Percentiles rank a stretch among this genome's conserved stretches.
Evolutionary conservation across 2,329 filamentous ascomycete genomes (phyloP).

Genomic region (Nothophaeocryptopus gaeumannii): DNA sequence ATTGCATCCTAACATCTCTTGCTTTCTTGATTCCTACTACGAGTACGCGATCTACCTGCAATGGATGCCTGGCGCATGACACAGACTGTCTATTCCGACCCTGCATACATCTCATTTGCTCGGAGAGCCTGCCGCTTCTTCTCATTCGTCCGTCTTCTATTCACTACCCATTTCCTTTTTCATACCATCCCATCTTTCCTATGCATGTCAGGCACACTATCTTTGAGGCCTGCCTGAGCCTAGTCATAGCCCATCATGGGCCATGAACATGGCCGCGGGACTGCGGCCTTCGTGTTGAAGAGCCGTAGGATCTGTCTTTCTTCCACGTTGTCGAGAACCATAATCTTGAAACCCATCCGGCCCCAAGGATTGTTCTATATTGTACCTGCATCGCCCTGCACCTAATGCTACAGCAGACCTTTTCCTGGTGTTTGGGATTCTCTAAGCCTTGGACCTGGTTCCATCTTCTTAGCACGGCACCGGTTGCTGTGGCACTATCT

Average conservation of each 20-base stretch:
- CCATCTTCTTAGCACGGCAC: constrained; percentile 11
- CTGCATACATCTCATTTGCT: constrained; percentile 16
- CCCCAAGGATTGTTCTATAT: constrained; percentile 5
- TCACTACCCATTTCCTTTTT: constrained; percentile 16
- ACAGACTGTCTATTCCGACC: constrained; percentile 7
- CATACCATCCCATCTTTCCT: constrained; percentile 5
- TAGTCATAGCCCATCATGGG: constrained; percentile 3
- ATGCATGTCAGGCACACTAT: constrained; percentile 7
- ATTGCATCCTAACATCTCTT: no score
- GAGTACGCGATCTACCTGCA: constrained; percentile 9
- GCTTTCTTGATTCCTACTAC: no score
- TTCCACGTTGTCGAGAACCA: neutral
- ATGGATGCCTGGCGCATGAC: constrained; percentile 14
- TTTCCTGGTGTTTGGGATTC: constrained; percentile 1
- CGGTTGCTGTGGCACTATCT: constrained; percentile 11
- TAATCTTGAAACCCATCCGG: no score
- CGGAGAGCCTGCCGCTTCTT: constrained; percentile 6
- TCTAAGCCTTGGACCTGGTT: constrained; percentile 14
- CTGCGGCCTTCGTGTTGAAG: constrained; percentile 3
- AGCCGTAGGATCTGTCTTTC: constrained; percentile 10
- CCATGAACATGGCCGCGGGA: constrained; percentile 3
- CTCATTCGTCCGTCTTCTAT: constrained; percentile 14
- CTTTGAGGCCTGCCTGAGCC: constrained; percentile 13
- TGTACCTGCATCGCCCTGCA: constrained; percentile 21
- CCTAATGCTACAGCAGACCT: constrained; percentile 3